These are phyloP conservation scores for Fraxinus platypoda DNA, from an alignment of 305 asterid species.

Conservation along the genomic window DNA sequence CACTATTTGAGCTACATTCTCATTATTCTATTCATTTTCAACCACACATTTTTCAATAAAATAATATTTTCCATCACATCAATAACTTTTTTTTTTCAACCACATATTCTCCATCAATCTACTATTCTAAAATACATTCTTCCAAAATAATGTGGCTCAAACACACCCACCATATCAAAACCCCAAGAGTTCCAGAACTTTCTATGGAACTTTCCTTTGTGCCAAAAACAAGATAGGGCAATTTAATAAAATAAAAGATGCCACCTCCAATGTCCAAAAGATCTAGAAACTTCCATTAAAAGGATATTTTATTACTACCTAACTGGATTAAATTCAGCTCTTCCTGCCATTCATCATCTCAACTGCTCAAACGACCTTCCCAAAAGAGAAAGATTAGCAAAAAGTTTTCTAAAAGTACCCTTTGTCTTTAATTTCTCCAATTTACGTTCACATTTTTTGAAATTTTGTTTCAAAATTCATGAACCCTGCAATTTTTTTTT, in stretches of 20 bases:
- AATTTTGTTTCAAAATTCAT: background rate
- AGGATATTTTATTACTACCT: background rate
- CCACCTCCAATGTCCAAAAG: slow-evolving; percentile 10
- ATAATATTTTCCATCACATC: too few relatives aligned
- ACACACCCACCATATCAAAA: background rate
- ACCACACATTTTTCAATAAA: too few relatives aligned
- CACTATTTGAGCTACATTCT: too few relatives aligned
- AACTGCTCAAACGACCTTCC: slow-evolving; percentile 27
- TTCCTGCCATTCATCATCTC: background rate
- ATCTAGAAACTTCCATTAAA: slow-evolving; percentile 38
- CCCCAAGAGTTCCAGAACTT: slow-evolving; percentile 31
- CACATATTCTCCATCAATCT: too few relatives aligned
- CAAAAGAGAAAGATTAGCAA: background rate
- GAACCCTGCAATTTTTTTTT: background rate
- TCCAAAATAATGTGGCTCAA: too few relatives aligned
- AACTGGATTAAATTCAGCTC: background rate
- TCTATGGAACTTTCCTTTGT: slow-evolving; percentile 4
- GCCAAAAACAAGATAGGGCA: background rate
- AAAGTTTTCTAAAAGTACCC: background rate
- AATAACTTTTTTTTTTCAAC: too few relatives aligned
- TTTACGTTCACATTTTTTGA: background rate
- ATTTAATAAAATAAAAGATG: background rate
- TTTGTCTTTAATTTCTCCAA: background rate
- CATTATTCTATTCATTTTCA: too few relatives aligned
- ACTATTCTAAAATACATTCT: too few relatives aligned